Base-by-base conservation (phyloP, 345 rosid genomes). In the Hypericum androsaemum region DNA sequence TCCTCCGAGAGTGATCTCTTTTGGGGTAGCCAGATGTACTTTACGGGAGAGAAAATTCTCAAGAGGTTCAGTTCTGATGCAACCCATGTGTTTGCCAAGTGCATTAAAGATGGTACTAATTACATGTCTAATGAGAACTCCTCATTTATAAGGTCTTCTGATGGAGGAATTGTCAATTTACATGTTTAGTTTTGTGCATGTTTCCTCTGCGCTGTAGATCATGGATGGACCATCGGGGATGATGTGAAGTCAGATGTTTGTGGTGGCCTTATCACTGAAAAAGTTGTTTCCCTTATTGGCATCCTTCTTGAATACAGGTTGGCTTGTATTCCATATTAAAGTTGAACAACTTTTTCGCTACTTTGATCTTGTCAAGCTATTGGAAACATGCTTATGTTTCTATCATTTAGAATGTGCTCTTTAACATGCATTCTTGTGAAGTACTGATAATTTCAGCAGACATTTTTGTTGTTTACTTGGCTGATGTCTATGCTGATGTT, bases 241-340 rank as follows among this genome's bases (percentile, higher is more conserved):
- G 44, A 78, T 54, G 37, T 65, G 7, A 57, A 68, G 41, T 64
- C 38, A 32, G 51, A 65, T 56, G 35, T 72, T 53, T 73, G 66
- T 66, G 64, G 65, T 13, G 94, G 95, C 32, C 72, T 76, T 40
- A 47, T 92, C 43, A 68, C 84, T 6, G 11, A 62, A 14, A 88
- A 83, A 67, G 59, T 72, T 56, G 43, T 62, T 54, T 76, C 84
- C 72, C 98, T 88, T n/a, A 5, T 81, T 38, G 80, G 79, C 43
- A 68, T 80, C 41, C 89, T 92, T 54, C 80, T 75, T 13, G 88
- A 70, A 44, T 88, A 84, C 71, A 88, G 94, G 98, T 88, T 52
- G 22, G 66, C 14, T 3, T 46, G 10, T 46, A 46, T 22, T 22
- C 32, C 32, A 4, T 22, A 22, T 22, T 22, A 1, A 1, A 22